These are phyloP conservation scores for Phaffia australis DNA, from an alignment of 768 basidiomycete species.

Conservation along the genomic window DNA sequence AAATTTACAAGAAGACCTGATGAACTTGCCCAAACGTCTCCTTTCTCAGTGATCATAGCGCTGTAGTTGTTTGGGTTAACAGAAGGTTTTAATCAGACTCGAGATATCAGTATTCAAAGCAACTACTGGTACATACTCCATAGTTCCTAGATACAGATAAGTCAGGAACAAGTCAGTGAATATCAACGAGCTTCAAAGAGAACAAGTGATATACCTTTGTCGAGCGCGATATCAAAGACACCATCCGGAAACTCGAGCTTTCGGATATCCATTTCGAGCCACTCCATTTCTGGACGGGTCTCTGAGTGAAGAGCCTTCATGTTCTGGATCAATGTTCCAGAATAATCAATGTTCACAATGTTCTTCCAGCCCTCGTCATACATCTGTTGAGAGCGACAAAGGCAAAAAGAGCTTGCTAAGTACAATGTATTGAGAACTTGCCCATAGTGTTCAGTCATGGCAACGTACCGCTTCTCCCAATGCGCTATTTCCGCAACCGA, in stretches of 20 bases:
- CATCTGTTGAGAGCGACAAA: constrained; percentile 34
- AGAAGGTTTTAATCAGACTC: too few relatives aligned
- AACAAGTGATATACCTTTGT: constrained; percentile 50
- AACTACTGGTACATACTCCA: constrained; percentile 51
- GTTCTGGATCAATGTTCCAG: constrained; percentile 58
- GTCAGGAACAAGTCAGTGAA: not conserved
- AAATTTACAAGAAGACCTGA: not conserved
- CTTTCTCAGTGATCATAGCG: constrained; percentile 46
- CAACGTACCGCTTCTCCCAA: constrained; percentile 34
- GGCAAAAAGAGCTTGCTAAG: not conserved
- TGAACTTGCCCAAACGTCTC: constrained; percentile 62
- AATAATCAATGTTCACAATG: constrained; percentile 77
- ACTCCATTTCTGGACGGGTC: constrained; percentile 57
- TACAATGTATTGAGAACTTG: not conserved
- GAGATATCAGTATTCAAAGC: not conserved
- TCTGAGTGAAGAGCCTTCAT: constrained; percentile 52
- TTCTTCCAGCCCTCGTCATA: constrained; percentile 75
- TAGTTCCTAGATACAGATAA: constrained; percentile 46
- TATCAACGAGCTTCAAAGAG: not conserved
- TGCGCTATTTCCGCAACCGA: constrained; percentile 36
- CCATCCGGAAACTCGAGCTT: constrained; percentile 50
- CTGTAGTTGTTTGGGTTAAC: constrained; percentile 22
- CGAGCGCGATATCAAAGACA: constrained; percentile 68
- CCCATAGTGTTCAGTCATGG: not conserved
- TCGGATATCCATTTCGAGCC: constrained; percentile 77